Conservation (phyloP, 1,139 yeast species). For the Pichia inconspicua region DNA sequence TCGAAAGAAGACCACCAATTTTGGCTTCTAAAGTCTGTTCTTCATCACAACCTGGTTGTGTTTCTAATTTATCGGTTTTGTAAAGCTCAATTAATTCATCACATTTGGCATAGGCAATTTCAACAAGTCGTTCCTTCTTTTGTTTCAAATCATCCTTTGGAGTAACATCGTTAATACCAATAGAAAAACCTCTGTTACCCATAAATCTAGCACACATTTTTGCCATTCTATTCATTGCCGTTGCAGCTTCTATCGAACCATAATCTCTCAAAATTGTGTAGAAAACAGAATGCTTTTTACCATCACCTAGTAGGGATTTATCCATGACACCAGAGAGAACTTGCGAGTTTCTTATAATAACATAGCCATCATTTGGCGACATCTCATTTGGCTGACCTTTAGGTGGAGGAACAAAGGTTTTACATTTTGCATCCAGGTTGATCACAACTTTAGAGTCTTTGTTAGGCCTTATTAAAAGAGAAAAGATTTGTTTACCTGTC, state of each 20-base stretch:
- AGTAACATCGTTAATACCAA: constrained; percentile 96
- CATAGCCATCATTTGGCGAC: constrained; percentile 97
- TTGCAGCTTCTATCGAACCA: constrained; percentile 92
- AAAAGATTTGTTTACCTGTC: constrained; percentile 97
- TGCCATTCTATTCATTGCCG: constrained; percentile 98
- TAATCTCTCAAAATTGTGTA: constrained; percentile 91
- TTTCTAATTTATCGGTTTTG: constrained; percentile 83
- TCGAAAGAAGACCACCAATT: constrained; percentile 90
- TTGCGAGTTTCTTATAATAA: constrained; percentile 82
- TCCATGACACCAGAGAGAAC: constrained; percentile 95
- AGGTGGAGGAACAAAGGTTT: constrained; percentile 74
- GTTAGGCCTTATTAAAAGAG: constrained; percentile 80
- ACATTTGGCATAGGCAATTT: constrained; percentile 83
- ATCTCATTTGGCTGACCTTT: constrained; percentile 72
- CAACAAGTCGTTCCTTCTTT: constrained; percentile 84
- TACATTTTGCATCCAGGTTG: constrained; percentile 90
- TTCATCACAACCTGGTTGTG: constrained; percentile 98
- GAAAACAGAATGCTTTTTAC: constrained; percentile 94
- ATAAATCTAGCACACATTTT: constrained; percentile 90
- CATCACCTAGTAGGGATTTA: constrained; percentile 92
- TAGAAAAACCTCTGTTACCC: constrained; percentile 94
- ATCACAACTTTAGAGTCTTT: constrained; percentile 67
- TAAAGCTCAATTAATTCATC: constrained; percentile 79
- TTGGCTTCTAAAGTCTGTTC: constrained; percentile 97
- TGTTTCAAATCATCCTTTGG: constrained; percentile 74